A percentile compares a stretch with the other conserved stretches of the same genome.
Conservation (phyloP, 176 grass and related monocot genomes). For the Neostapfia colusana region DNA sequence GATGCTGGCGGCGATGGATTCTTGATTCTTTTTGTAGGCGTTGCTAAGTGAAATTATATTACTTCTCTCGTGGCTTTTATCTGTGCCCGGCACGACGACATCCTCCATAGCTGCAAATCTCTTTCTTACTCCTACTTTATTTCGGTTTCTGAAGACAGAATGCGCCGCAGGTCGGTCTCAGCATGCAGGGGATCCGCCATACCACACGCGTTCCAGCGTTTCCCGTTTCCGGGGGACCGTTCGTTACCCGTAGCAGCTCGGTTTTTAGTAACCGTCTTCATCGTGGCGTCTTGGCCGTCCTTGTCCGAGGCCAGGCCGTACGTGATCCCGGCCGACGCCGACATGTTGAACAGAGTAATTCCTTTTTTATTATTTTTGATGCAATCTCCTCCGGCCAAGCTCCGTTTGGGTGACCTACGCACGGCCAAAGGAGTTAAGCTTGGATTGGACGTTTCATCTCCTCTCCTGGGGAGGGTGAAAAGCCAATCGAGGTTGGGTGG, state of each 20-base stretch:
- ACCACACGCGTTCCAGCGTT: background rate
- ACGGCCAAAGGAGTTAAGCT: constrained; percentile 14
- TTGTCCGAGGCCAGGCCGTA: background rate
- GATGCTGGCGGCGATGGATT: background rate
- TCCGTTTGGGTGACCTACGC: background rate
- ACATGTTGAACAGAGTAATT: background rate
- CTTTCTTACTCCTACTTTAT: background rate
- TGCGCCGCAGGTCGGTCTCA: constrained; percentile 1
- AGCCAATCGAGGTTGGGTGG: background rate
- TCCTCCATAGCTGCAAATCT: background rate
- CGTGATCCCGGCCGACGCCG: background rate
- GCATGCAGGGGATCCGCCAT: background rate
- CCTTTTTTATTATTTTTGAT: too few species aligned
- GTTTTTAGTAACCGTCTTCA: constrained; percentile 21
- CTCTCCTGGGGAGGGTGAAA: background rate
- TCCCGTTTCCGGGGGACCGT: background rate
- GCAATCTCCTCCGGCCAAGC: too few species aligned
- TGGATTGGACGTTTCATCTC: constrained; percentile 23
- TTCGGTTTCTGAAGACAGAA: constrained; percentile 9
- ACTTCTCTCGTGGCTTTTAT: background rate
- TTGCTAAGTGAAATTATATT: background rate
- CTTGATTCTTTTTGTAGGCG: constrained; percentile 24
- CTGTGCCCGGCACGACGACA: background rate
- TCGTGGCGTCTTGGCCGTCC: background rate
- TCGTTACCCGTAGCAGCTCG: background rate